Evolutionary conservation across 2,329 filamentous ascomycete genomes (phyloP).

Genomic region (Penicillium sp.): DNA sequence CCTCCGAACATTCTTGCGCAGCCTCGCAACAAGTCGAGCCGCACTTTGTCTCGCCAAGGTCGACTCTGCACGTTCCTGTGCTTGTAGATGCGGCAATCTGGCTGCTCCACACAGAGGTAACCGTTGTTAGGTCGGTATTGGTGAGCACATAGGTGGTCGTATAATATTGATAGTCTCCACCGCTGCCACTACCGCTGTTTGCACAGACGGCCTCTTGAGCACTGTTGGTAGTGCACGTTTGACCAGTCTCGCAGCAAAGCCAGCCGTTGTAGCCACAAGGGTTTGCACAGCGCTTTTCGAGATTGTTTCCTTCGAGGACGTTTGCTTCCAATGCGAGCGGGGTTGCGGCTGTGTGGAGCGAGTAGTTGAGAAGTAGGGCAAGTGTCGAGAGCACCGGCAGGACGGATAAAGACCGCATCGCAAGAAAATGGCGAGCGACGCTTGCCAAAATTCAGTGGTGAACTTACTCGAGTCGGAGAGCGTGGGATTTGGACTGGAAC

Average conservation of each 20-base stretch:
- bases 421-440: conserved; percentile 13
- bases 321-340: conserved; percentile 29
- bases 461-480: neutral
- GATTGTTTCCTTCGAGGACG: conserved; percentile 15
- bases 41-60: conserved; percentile 45
- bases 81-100: conserved; percentile 26
- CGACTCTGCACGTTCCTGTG: conserved; percentile 46
- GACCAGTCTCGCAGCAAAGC: conserved; percentile 48
- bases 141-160: conserved; percentile 54
- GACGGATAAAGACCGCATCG: conserved; percentile 31
- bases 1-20: conserved; percentile 44
- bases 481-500: neutral
- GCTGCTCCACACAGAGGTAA: conserved; percentile 55
- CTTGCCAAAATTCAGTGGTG: neutral
- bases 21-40: conserved; percentile 47
- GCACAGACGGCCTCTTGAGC: conserved; percentile 50
- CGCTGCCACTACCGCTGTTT: conserved; percentile 21
- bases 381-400: conserved; percentile 29
- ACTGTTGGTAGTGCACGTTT: conserved; percentile 52
- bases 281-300: conserved; percentile 45
- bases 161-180: conserved; percentile 51
- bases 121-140: conserved; percentile 55
- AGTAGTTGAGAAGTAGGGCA: conserved; percentile 24
- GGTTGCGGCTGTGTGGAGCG: conserved; percentile 28
- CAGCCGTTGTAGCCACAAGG: conserved; percentile 53